phyloP scores from a whole-genome alignment of 2,329 filamentous ascomycete genomes.

The Ceratocystis alfenasii region DNA sequence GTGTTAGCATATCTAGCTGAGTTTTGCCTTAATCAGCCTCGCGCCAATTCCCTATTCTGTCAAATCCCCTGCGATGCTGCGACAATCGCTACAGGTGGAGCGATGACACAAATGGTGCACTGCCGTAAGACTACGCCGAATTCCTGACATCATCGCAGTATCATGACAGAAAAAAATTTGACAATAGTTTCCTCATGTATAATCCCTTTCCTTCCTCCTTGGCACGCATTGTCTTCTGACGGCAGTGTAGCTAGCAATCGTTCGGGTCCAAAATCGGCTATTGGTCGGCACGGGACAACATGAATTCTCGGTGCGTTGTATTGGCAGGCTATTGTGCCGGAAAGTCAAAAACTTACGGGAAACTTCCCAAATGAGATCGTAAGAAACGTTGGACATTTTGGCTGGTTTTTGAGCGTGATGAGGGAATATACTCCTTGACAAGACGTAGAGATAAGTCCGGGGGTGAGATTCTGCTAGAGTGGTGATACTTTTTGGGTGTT shows the following conservation, averaged over 20 bases:
- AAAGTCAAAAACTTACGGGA: constrained; percentile 59
- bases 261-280: neutral
- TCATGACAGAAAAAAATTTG: constrained; percentile 8
- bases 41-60: neutral
- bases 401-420: constrained; percentile 26
- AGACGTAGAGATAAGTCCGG: constrained; percentile 15
- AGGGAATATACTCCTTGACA: constrained; percentile 21
- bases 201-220: neutral
- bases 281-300: neutral
- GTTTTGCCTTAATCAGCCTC: neutral
- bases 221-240: neutral
- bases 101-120: neutral
- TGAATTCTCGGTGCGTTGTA: neutral
- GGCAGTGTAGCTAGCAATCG: neutral
- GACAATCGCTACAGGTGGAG: neutral
- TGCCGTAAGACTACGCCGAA: neutral
- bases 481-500: constrained; percentile 21
- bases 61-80: neutral
- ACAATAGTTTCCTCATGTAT: constrained; percentile 15
- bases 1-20: constrained; percentile 18
- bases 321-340: neutral
- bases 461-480: constrained; percentile 17
- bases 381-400: constrained; percentile 65
- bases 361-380: constrained; percentile 90
- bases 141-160: neutral